These are phyloP conservation scores for Linnemannia hyalina DNA, from an alignment of 192 early-diverging fungal species.

Conservation along the genomic window DNA sequence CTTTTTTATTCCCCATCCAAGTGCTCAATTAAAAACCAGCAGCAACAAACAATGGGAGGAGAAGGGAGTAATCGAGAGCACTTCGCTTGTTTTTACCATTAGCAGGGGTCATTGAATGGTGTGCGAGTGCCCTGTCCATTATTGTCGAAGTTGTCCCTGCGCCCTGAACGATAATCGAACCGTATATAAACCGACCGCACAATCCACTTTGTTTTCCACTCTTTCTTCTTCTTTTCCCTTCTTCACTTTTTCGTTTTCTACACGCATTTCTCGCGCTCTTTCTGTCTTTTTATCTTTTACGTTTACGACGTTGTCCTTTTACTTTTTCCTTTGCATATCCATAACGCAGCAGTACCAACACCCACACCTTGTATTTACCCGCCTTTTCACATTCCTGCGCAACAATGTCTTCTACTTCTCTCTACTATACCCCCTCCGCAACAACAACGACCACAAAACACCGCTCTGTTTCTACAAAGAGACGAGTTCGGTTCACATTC, in stretches of 20 bases:
- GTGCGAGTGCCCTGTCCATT: background rate
- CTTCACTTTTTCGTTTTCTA: background rate
- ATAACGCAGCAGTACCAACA: background rate
- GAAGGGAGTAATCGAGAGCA: background rate
- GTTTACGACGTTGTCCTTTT: background rate
- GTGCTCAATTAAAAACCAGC: background rate
- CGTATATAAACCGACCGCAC: background rate
- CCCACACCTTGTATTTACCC: background rate
- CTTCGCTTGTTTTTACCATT: background rate
- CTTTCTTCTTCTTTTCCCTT: background rate
- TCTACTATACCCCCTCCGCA: background rate
- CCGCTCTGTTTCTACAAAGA: background rate
- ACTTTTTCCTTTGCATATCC: background rate
- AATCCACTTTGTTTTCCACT: background rate
- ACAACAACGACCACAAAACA: background rate
- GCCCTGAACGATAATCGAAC: background rate
- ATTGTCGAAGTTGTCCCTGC: background rate
- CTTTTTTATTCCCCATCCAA: background rate
- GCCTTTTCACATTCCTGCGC: background rate
- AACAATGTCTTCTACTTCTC: background rate
- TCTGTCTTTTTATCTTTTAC: background rate
- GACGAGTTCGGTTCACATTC: slow-evolving; percentile 15
- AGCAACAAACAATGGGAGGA: background rate
- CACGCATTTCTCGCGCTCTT: background rate
- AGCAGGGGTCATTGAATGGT: background rate